These are phyloP conservation scores for Phytophthora colocasiae DNA, from an alignment of 352 stramenopile species.

Conservation along the genomic window DNA sequence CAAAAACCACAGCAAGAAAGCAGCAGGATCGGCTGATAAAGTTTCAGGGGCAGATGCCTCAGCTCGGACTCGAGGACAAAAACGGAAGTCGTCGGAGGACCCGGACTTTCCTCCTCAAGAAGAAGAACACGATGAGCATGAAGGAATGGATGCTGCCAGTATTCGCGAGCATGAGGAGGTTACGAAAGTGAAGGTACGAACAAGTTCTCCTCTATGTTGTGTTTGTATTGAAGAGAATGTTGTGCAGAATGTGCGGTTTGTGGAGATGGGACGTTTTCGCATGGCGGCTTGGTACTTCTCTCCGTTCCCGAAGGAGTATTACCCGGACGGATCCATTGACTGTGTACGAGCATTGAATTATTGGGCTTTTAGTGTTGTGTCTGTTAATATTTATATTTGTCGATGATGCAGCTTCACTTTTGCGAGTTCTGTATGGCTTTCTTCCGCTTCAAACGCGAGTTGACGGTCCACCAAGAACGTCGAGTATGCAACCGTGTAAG, in stretches of 20 bases:
- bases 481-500: slow-evolving; percentile 68
- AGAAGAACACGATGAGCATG: slow-evolving; percentile 96
- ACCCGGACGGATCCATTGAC: slow-evolving; percentile 85
- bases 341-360: slow-evolving; percentile 54
- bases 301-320: slow-evolving; percentile 96
- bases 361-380: background rate
- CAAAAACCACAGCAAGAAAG: slow-evolving; percentile 50
- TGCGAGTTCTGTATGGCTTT: slow-evolving; percentile 92
- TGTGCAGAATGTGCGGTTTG: slow-evolving; percentile 94
- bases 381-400: slow-evolving; percentile 5
- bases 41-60: slow-evolving; percentile 33
- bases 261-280: slow-evolving; percentile 94
- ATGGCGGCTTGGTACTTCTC: slow-evolving; percentile 99
- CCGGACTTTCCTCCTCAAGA: slow-evolving; percentile 86
- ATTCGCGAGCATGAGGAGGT: slow-evolving; percentile 98
- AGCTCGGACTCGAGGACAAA: slow-evolving; percentile 70
- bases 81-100: slow-evolving; percentile 74
- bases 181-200: slow-evolving; percentile 93
- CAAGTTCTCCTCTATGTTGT: background rate
- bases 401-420: slow-evolving; percentile 73
- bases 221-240: background rate
- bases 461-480: slow-evolving; percentile 71
- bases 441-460: slow-evolving; percentile 81
- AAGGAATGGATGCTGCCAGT: slow-evolving; percentile 97
- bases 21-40: slow-evolving; percentile 15